A percentile compares a stretch with the other conserved stretches of the same genome.
Conservation (phyloP, 2,329 filamentous ascomycete genomes). For the Hawksworthiomyces lignivorus region DNA sequence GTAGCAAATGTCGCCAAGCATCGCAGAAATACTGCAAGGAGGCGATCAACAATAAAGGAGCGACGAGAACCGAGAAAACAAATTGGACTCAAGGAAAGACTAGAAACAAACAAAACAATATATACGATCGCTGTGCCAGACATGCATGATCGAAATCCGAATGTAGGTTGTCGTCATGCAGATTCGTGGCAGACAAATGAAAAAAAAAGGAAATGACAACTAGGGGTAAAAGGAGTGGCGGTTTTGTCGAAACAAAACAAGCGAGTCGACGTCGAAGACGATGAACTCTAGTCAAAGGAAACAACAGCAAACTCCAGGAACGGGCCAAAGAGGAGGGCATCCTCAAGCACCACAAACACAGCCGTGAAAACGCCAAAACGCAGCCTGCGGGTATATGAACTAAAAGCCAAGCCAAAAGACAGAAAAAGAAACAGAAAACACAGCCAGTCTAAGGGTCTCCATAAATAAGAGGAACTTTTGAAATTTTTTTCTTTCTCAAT, state of each 20-base stretch:
- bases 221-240: constrained; percentile 5
- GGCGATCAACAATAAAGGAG: not conserved
- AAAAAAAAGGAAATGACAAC: constrained; percentile 27
- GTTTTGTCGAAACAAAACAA: constrained; percentile 1
- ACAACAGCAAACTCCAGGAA: not conserved
- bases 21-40: constrained; percentile 1
- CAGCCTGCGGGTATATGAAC: constrained; percentile 21
- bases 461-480: not conserved
- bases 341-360: constrained; percentile 14
- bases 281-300: not conserved
- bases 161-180: constrained; percentile 48
- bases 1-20: too few relatives aligned
- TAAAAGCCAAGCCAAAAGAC: not conserved
- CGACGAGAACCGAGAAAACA: not conserved
- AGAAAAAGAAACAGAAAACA: constrained; percentile 8
- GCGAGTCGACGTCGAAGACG: not conserved
- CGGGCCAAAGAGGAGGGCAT: constrained; percentile 5
- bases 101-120: constrained; percentile 23
- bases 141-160: constrained; percentile 48
- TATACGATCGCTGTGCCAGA: constrained; percentile 53
- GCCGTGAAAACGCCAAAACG: constrained; percentile 10
- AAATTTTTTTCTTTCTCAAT: not conserved
- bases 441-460: not conserved
- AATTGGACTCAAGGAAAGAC: not conserved
- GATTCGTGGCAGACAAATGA: constrained; percentile 40